These are phyloP conservation scores for Thraustotheca clavata DNA, from an alignment of 352 stramenopile species.

Conservation along the genomic window DNA sequence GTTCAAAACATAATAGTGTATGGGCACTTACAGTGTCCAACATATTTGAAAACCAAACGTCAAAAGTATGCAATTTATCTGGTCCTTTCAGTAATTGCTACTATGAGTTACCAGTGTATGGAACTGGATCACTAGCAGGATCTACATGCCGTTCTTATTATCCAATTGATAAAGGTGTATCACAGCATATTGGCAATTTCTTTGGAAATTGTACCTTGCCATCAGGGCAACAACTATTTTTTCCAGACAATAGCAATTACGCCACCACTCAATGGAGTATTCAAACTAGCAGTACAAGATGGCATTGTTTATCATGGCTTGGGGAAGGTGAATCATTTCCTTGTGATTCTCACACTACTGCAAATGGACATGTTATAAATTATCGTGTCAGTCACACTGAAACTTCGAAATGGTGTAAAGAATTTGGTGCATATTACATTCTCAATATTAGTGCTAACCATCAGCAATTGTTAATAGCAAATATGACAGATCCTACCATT, in stretches of 20 bases:
- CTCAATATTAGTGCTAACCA: background rate
- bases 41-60: background rate
- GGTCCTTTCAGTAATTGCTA: constrained; percentile 2
- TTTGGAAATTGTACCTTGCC: constrained; percentile 10
- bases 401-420: constrained; percentile 10
- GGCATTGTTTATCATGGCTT: background rate
- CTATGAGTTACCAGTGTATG: constrained; percentile 11
- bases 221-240: background rate
- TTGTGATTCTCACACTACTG: background rate
- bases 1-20: background rate
- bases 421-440: constrained; percentile 10
- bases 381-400: constrained; percentile 13
- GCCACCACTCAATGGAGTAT: background rate
- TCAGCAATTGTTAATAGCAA: constrained; percentile 8
- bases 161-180: background rate
- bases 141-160: constrained; percentile 12
- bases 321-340: constrained; percentile 9
- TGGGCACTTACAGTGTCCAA: background rate
- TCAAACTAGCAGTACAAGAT: background rate
- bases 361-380: constrained; percentile 1
- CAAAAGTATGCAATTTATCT: background rate
- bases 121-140: background rate
- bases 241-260: background rate
- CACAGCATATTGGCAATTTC: constrained; percentile 13
- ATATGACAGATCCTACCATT: background rate